A percentile compares a stretch with the other conserved stretches of the same genome.
phyloP scores from a whole-genome alignment of 2,329 filamentous ascomycete genomes.

The Diaporthe aspalathi region DNA sequence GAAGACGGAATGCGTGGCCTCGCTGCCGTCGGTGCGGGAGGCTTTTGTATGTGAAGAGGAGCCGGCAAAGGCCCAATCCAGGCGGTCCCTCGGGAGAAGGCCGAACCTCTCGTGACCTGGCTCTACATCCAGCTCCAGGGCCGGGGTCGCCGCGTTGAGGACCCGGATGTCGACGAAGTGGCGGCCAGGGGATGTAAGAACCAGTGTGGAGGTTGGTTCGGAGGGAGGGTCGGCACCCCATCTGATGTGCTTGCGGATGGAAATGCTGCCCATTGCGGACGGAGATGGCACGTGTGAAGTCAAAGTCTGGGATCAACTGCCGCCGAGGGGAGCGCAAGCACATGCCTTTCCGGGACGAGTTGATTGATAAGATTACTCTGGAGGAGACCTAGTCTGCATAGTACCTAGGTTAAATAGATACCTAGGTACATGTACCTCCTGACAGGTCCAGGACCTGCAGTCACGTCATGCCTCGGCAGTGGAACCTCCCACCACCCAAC shows the following conservation, averaged over 20 bases:
- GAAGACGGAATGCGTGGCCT: slow-evolving; percentile 58
- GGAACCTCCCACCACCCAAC: no score
- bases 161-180: slow-evolving; percentile 73
- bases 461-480: slow-evolving; percentile 25
- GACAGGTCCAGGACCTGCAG: not conserved
- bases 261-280: slow-evolving; percentile 61
- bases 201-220: slow-evolving; percentile 73
- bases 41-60: slow-evolving; percentile 54
- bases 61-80: slow-evolving; percentile 77
- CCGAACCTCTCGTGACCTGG: not conserved
- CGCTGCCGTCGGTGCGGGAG: slow-evolving; percentile 44
- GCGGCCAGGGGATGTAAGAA: slow-evolving; percentile 68
- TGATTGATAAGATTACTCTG: no score
- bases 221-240: slow-evolving; percentile 63
- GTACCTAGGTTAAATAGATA: no score
- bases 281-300: not conserved
- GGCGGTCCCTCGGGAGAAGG: slow-evolving; percentile 43
- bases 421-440: no score
- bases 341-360: slow-evolving; percentile 4
- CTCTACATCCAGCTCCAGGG: not conserved
- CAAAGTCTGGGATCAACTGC: no score
- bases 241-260: slow-evolving; percentile 67
- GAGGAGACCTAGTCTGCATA: no score
- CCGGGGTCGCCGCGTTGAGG: slow-evolving; percentile 42
- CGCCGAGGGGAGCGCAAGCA: not conserved